phyloP scores from a whole-genome alignment of 345 rosid species.

The Salix arbutifolia region DNA sequence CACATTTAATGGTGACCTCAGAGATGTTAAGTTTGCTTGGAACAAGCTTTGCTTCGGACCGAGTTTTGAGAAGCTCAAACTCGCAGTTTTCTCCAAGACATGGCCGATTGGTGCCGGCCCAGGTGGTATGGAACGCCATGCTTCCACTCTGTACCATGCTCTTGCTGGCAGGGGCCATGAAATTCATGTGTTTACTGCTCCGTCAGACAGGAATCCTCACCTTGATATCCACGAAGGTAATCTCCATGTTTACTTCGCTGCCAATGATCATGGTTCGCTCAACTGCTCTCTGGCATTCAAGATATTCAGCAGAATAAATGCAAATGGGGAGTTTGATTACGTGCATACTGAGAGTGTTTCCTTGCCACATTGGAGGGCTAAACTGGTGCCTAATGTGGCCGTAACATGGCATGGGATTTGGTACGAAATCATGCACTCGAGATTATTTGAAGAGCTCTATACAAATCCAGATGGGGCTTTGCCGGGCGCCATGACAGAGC shows the following conservation, averaged over 20 bases:
- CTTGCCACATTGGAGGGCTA: conserved; percentile 59
- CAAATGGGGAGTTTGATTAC: conserved; percentile 39
- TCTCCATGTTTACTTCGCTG: conserved; percentile 56
- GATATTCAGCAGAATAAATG: conserved; percentile 43
- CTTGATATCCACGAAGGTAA: conserved; percentile 39
- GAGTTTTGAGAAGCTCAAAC: conserved; percentile 50
- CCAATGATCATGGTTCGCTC: conserved; percentile 56
- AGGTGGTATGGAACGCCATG: conserved; percentile 80
- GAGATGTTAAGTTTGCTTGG: conserved; percentile 57
- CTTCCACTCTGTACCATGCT: conserved; percentile 50
- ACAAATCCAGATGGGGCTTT: conserved; percentile 22
- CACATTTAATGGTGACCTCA: conserved; percentile 47
- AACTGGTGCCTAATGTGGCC: conserved; percentile 44
- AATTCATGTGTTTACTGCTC: conserved; percentile 67
- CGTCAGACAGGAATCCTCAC: conserved; percentile 43
- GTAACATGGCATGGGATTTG: conserved; percentile 81
- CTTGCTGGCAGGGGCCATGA: conserved; percentile 59
- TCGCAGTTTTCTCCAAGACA: conserved; percentile 64
- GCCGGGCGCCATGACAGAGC: conserved; percentile 29
- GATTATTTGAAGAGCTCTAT: conserved; percentile 55
- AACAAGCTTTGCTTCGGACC: conserved; percentile 61
- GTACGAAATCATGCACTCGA: conserved; percentile 76
- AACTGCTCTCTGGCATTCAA: conserved; percentile 52
- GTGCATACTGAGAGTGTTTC: conserved; percentile 76
- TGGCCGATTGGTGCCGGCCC: conserved; percentile 66